Base-by-base conservation (phyloP, 768 basidiomycete genomes). In the Suillus hirtellus region DNA sequence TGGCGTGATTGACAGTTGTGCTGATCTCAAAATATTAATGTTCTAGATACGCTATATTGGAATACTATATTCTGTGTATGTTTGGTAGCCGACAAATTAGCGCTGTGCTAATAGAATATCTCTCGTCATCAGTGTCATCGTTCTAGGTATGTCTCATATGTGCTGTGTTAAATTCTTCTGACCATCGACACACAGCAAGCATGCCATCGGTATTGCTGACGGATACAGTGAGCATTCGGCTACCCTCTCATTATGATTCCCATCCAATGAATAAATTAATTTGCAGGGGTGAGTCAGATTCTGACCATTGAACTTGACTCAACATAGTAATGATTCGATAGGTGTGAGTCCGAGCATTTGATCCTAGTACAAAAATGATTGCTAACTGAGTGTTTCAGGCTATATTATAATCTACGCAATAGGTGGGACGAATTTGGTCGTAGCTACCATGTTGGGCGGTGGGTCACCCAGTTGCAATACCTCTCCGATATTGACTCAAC, bases 391-490 rank as follows among this genome's bases (percentile, higher is more conserved):
- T n/a, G 19, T 44, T n/a, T 44, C n/a, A 44, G 44, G 44, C n/a
- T 4, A n/a, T 2, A n/a, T n/a, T 0, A 10, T n/a, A 2, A 0
- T 1, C 44, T n/a, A 44, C n/a, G n/a, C n/a, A n/a, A 11, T 2
- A 44, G 10, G n/a, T n/a, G 19, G 19, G n/a, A n/a, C 10, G 19
- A 44, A 10, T n/a, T 0, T 44, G 3, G 44, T n/a, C 10, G 3
- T 44, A n/a, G 1, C 1, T n/a, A 10, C 44, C 4, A 11, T 44
- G 44, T n/a, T 44, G 44, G 19, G 44, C 10, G n/a, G 44, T 44
- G 2, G 10, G 43, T 44, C 10, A n/a, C 43, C 3, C 43, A 44
- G n/a, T 10, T n/a, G 10, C 44, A n/a, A 42, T 4, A 11, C 10
- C 3, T n/a, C 19, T 1, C 10, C n/a, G 19, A 44, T 44, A 44